Conservation (phyloP, 305 asterid genomes). For the Solanum aculeatissimum region DNA sequence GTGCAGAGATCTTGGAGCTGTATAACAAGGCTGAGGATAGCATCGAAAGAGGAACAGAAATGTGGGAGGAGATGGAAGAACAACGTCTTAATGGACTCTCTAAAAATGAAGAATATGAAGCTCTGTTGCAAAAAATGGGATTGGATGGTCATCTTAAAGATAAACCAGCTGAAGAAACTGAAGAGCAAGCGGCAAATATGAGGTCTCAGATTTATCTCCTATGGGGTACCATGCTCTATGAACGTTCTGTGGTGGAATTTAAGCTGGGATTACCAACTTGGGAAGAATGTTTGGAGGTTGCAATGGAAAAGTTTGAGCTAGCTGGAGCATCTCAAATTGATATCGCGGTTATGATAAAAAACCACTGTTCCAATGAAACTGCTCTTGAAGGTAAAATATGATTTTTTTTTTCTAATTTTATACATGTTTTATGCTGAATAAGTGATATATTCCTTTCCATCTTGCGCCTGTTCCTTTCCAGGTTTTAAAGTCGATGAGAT, state of each 20-base stretch:
- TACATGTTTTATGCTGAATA: neutral
- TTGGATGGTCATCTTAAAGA: constrained; percentile 53
- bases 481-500: constrained; percentile 92
- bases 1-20: constrained; percentile 59
- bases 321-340: constrained; percentile 80
- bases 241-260: constrained; percentile 84
- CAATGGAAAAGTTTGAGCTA: constrained; percentile 79
- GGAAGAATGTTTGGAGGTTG: constrained; percentile 93
- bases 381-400: constrained; percentile 65
- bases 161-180: constrained; percentile 53
- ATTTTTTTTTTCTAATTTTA: neutral
- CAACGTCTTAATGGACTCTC: constrained; percentile 80
- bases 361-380: constrained; percentile 86
- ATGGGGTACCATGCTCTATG: constrained; percentile 87
- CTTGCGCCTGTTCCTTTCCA: constrained; percentile 7
- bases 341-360: constrained; percentile 87
- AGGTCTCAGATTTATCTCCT: constrained; percentile 72
- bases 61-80: constrained; percentile 95
- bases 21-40: constrained; percentile 90
- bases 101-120: constrained; percentile 45
- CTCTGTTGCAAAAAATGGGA: constrained; percentile 49
- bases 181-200: constrained; percentile 50
- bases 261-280: constrained; percentile 75
- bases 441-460: constrained; percentile 3
- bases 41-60: constrained; percentile 85